Evolutionary conservation across 352 stramenopile species (phyloP), one percentile per base, ranked within the genome.

Genomic region (Pythium sp.): DNA sequence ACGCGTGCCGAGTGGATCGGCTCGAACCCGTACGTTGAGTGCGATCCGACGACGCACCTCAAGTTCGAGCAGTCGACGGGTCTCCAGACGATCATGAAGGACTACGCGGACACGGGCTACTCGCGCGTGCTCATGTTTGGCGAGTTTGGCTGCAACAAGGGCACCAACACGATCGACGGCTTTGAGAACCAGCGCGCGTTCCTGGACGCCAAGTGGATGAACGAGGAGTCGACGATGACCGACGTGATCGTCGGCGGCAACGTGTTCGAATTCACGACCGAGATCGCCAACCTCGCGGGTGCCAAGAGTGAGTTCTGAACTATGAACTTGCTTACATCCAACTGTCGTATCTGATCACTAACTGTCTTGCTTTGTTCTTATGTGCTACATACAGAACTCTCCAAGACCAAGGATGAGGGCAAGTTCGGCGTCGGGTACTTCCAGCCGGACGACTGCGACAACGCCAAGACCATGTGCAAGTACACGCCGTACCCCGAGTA

Each of bases 351-450:
- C 41, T 67, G 26, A 51, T 12, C 18, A 14, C 43, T 51, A 51
- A 26, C 24, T 26, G 24, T 26, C 24, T 26, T 26, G 24, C 24
- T 26, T 26, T 26, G 24, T 26, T 26, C 24, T 26, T 26, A 26
- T 26, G 24, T 26, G 24, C 24, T 26, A 26, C 24, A 26, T 26
- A 56, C 49, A 78, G 71, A 57, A 49, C 62, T 81, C 12, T 67
- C 43, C 8, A 76, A 76, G 53, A 62, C 34, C 0, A 56, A 59
- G 12, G 85, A 95, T 61, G 24, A 77, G 7, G 82, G 84, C 24
- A 90, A 91, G 57, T 93, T 88, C 59, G 87, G 85, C 34, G 60
- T 94, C 22, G 85, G 84, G 2, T 93, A 92, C 73, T 93, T 93
- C 34, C 41, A 73, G 38, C 87, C 85, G 24, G 76, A 87, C 24